Base-by-base conservation (phyloP, 176 grass and related monocot species). In the Avena sativa region DNA sequence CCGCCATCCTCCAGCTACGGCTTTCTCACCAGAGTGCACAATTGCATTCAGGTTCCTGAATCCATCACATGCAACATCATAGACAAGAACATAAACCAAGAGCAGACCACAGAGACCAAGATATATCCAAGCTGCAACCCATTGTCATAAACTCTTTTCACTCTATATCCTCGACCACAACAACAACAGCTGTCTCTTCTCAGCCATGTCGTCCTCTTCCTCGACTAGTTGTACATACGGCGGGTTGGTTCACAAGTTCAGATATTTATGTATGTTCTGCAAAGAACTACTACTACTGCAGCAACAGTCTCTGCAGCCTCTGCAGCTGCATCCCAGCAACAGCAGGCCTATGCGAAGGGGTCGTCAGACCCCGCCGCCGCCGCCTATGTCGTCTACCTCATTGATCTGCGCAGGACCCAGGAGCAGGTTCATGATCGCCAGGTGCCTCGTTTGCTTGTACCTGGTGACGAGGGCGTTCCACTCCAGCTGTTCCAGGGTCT, bases 401-500 rank as follows among this genome's bases (percentile, higher is more conserved):
- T 34, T 76, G 51, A 87, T 68, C 4, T 81, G 81, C 44, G 76
- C 67, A 36, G 87, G 89, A 2, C 84, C 85, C 32, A 88, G 78
- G 47, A 89, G 59, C 70, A 84, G 17, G 25, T 85, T 71, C 61
- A 88, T 59, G 74, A 86, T 89, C 3, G 61, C 78, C 36, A 67
- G 5, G 55, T 91, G 88, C 83, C 68, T 75, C 82, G 88, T 80
- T 19, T 86, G 53, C 78, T 79, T 76, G 72, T 87, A 71, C 70
- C 84, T 88, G 53, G 82, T 38, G 34, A 87, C 74, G 57, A 88
- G 78, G 2, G 87, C 81, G 57, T 85, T 61, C 89, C 93, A 89
- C 30, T 84, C 77, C 14, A 65, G 56, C 7, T 84, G 80, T 20
- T 93, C 91, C 25, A 13, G 17, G 11, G 30, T 21, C 11, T 87